phyloP scores from a whole-genome alignment of 176 grass and related monocot genomes.

The Carex cristatella region DNA sequence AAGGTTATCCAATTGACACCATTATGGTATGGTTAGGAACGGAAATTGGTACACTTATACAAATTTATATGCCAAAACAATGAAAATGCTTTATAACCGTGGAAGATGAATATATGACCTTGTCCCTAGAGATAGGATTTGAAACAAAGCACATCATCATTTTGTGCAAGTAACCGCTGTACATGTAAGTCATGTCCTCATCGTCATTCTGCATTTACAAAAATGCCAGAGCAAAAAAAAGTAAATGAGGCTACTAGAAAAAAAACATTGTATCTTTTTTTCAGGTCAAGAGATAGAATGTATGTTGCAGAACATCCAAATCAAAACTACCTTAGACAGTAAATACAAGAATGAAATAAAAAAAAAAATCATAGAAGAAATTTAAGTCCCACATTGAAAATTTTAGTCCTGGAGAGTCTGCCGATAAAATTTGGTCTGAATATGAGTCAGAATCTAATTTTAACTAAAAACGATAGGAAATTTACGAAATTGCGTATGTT shows the following conservation, averaged over 20 bases:
- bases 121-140: constrained; percentile 67
- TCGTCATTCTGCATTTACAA: constrained; percentile 77
- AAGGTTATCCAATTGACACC: neutral
- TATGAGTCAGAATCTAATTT: neutral
- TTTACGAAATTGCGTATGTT: neutral
- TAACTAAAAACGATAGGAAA: neutral
- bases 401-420: neutral
- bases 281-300: neutral
- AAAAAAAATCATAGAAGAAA: neutral
- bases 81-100: neutral
- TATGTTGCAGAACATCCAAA: neutral
- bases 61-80: neutral
- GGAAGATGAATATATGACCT: constrained; percentile 46
- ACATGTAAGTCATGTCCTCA: constrained; percentile 86
- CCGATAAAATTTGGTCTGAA: neutral
- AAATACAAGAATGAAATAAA: neutral
- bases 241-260: neutral
- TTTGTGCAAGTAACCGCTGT: constrained; percentile 88
- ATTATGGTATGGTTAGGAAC: neutral
- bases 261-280: neutral
- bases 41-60: neutral
- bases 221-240: neutral
- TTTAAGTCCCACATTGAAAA: neutral
- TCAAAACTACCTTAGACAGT: neutral
- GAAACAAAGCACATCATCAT: constrained; percentile 98